Evolutionary conservation across 1,284 basidiomycete species (phyloP), one percentile per base, ranked within the genome.

Genomic region (Moesziomyces parantarcticus): DNA sequence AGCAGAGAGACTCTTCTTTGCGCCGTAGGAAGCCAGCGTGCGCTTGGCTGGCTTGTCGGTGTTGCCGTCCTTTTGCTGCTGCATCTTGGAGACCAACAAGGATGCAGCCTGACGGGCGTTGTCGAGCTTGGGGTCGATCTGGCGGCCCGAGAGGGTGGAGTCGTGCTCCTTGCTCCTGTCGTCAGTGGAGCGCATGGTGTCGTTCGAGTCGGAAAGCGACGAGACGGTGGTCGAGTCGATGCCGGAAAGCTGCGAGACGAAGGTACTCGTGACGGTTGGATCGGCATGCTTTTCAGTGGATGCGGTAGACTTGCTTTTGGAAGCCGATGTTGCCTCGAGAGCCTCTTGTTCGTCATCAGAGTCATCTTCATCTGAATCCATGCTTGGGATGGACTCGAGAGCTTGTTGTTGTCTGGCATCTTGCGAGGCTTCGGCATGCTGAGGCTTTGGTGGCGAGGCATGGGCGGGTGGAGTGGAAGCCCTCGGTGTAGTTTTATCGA

Each of bases 1-100:
- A 46, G 70, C 65, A 3, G 70, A 56, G 39, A 74, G 57, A 46
- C 71, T 74, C 58, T 74, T 74, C 56, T 74, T 74, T 41, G 71
- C 65, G 32, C 66, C 62, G 54, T 66, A 70, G 20, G 71, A 74
- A 14, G 71, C 58, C 3, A 74, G 58, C 4, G 71, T 74, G 7
- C 71, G 65, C 42, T 74, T 74, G 62, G 50, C 58, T 0, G 71
- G 66, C 58, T 70, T 74, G 14, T 68, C 65, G 9, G 48, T 13
- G 42, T 46, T 62, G 34, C 46, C 59, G 11, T 62, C 63, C 29
- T 66, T 64, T 34, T 68, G 64, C 45, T 61, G 58, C 32, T 66
- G 58, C 4, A 63, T 48, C 36, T 66, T 60, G 43, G 50, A 54
- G 7, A 51, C 49, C 18, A 64, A 49, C 2, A 73, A 56, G 3